Evolutionary conservation across 208 protist species (phyloP).

Genomic region (Porcisia hertigi): DNA sequence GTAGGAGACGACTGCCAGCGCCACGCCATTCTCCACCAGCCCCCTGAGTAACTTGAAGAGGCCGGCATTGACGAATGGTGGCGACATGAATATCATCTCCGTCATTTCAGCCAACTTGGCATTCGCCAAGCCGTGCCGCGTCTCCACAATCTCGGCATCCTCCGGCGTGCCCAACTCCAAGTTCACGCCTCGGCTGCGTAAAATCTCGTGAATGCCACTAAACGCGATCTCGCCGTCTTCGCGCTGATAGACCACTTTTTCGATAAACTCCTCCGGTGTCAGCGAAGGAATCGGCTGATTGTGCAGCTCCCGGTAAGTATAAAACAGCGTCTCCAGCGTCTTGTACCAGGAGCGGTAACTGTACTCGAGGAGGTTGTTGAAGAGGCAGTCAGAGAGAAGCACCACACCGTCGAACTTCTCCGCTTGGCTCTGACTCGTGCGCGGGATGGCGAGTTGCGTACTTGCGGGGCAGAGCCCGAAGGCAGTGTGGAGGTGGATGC

Average conservation of each 20-base stretch:
- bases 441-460: slow-evolving; percentile 52
- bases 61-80: slow-evolving; percentile 52
- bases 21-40: slow-evolving; percentile 59
- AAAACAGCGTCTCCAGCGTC: slow-evolving; percentile 85
- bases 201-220: slow-evolving; percentile 86
- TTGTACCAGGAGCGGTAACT: slow-evolving; percentile 85
- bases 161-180: slow-evolving; percentile 82
- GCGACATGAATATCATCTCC: slow-evolving; percentile 64
- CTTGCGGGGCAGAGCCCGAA: slow-evolving; percentile 47
- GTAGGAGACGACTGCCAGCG: slow-evolving; percentile 84
- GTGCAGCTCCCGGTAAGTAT: slow-evolving; percentile 83
- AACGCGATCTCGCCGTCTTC: slow-evolving; percentile 81
- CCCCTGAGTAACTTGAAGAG: slow-evolving; percentile 61
- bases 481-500: slow-evolving; percentile 86
- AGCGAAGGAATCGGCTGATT: slow-evolving; percentile 70
- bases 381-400: slow-evolving; percentile 77
- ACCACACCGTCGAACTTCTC: slow-evolving; percentile 84
- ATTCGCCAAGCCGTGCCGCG: slow-evolving; percentile 87
- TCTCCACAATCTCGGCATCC: slow-evolving; percentile 91
- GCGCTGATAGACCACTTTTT: slow-evolving; percentile 81
- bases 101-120: slow-evolving; percentile 88
- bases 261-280: slow-evolving; percentile 83
- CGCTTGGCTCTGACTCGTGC: slow-evolving; percentile 40
- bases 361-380: slow-evolving; percentile 87
- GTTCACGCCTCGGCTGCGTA: slow-evolving; percentile 68